Conservation (phyloP, 148 eudicot species). For the Chenopodium album region DNA sequence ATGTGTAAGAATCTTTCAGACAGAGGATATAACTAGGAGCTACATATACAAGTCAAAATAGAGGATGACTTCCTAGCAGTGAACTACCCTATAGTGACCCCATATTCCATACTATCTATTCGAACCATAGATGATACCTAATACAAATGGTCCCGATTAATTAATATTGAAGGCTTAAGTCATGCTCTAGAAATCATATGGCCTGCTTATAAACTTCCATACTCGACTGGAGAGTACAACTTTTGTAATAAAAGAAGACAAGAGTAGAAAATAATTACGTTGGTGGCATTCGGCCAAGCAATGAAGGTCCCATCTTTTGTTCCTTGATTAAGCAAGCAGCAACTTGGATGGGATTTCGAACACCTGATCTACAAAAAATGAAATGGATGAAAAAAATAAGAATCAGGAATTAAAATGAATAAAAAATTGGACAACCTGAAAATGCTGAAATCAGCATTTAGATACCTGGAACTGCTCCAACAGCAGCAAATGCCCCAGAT, state of each 20-base stretch:
- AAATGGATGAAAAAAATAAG: slow-evolving; percentile 17
- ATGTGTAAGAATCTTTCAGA: neutral
- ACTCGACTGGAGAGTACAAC: neutral
- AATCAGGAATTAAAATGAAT: neutral
- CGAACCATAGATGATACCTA: neutral
- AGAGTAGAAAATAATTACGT: slow-evolving; percentile 42
- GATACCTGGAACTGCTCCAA: slow-evolving; percentile 96
- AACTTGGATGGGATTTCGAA: slow-evolving; percentile 74
- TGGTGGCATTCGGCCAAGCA: slow-evolving; percentile 91
- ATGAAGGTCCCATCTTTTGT: slow-evolving; percentile 60
- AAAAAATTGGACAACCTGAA: neutral
- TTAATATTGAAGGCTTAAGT: neutral
- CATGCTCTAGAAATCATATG: neutral
- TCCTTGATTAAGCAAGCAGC: slow-evolving; percentile 75
- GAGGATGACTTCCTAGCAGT: neutral
- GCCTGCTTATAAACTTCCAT: neutral
- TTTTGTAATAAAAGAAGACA: neutral
- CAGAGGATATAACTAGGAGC: neutral
- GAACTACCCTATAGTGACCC: neutral
- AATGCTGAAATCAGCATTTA: slow-evolving; percentile 3
- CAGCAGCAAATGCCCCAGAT: slow-evolving; percentile 88
- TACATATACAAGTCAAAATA: neutral
- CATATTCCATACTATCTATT: neutral
- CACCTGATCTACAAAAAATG: slow-evolving; percentile 59
- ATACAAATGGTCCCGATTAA: neutral